These are phyloP conservation scores for Filosporella fistucella DNA, from an alignment of 495 filamentous ascomycete species.

Conservation along the genomic window DNA sequence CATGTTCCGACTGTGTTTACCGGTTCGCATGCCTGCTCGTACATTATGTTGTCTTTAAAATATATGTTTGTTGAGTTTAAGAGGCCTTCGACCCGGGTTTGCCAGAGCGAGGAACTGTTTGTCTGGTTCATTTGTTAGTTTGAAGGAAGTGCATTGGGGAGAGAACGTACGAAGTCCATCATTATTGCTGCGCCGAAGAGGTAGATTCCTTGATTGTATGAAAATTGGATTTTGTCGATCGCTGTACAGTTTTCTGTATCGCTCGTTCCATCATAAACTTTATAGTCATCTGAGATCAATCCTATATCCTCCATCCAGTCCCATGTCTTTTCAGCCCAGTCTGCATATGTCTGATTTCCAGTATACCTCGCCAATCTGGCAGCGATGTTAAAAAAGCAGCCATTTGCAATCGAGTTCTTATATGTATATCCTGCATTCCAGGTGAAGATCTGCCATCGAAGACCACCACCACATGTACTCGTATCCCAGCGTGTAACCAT, in stretches of 20 bases:
- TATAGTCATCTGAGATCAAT: slow-evolving; percentile 56
- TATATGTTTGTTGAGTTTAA: slow-evolving; percentile 32
- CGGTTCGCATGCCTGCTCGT: slow-evolving; percentile 71
- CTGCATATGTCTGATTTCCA: slow-evolving; percentile 69
- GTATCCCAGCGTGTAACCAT: slow-evolving; percentile 67
- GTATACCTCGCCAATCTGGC: slow-evolving; percentile 74
- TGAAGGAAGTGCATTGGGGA: no score
- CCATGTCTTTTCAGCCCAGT: slow-evolving; percentile 70
- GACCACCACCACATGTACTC: slow-evolving; percentile 60
- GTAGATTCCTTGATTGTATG: slow-evolving; percentile 70
- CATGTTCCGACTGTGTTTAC: slow-evolving; percentile 38
- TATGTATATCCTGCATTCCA: slow-evolving; percentile 78
- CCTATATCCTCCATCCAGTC: slow-evolving; percentile 63
- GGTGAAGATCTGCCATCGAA: slow-evolving; percentile 82
- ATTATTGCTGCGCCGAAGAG: slow-evolving; percentile 73
- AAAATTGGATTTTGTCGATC: slow-evolving; percentile 61
- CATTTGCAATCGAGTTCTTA: slow-evolving; percentile 75
- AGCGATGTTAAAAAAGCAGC: slow-evolving; percentile 77
- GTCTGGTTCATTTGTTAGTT: slow-evolving; percentile 13
- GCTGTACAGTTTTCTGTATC: slow-evolving; percentile 56
- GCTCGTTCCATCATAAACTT: slow-evolving; percentile 68
- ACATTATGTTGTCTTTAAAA: slow-evolving; percentile 53
- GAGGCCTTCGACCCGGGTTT: slow-evolving; percentile 14
- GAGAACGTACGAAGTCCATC: slow-evolving; percentile 60
- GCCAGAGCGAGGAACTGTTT: slow-evolving; percentile 28